phyloP scores from a whole-genome alignment of 129 eudicot genomes.

The Apium graveolens region DNA sequence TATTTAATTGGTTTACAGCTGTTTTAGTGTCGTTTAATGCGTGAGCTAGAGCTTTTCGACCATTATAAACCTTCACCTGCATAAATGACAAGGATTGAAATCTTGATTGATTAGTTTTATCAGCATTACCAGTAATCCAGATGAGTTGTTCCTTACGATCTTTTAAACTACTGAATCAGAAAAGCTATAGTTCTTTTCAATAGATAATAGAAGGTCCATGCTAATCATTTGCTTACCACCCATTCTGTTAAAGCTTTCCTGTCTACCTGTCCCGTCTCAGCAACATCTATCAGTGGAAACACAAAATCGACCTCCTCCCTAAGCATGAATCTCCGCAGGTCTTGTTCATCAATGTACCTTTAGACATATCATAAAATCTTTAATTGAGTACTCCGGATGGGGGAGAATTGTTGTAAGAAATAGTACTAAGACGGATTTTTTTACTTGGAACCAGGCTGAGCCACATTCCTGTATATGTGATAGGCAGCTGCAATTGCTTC shows the following conservation, averaged over 20 bases:
- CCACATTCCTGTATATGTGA: slow-evolving; percentile 13
- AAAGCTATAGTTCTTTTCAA: background rate
- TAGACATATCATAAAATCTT: background rate
- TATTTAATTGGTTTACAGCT: slow-evolving; percentile 74
- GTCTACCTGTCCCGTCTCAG: slow-evolving; percentile 58
- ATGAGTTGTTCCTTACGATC: background rate
- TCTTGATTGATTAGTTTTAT: background rate
- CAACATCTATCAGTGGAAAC: slow-evolving; percentile 61
- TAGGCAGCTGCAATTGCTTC: slow-evolving; percentile 24
- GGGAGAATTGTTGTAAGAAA: background rate
- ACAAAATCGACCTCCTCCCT: slow-evolving; percentile 78
- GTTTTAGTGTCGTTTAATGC: slow-evolving; percentile 83
- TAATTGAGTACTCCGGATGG: background rate
- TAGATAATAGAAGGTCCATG: background rate
- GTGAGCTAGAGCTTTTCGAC: slow-evolving; percentile 65
- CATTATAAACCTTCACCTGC: slow-evolving; percentile 83
- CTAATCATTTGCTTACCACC: slow-evolving; percentile 52
- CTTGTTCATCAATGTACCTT: slow-evolving; percentile 67
- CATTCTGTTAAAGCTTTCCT: slow-evolving; percentile 64
- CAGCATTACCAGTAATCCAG: background rate
- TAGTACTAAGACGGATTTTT: background rate
- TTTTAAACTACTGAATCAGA: background rate
- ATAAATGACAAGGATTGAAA: slow-evolving; percentile 12
- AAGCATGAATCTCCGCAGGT: slow-evolving; percentile 72
- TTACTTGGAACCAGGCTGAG: slow-evolving; percentile 13